Conservation (phyloP, 129 eudicot genomes). For the Daucus carota region DNA sequence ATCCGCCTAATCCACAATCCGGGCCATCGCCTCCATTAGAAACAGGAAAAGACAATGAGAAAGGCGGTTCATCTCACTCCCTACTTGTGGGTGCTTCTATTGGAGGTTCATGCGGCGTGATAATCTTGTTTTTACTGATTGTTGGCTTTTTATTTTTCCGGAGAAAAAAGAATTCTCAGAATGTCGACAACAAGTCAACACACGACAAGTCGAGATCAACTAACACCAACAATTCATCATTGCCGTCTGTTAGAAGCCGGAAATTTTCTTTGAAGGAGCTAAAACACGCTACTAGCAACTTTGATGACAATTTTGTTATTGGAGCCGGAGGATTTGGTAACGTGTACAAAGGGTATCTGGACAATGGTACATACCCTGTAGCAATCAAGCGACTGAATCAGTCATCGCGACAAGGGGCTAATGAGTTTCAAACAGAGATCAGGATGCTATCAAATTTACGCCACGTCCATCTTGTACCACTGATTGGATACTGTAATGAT, state of each 20-base stretch:
- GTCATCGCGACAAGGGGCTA: conserved; percentile 19
- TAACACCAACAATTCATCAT: not conserved
- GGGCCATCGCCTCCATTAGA: not conserved
- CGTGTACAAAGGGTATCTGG: conserved; percentile 26
- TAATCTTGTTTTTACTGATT: not conserved
- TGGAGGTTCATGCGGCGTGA: not conserved
- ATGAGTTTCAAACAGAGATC: conserved; percentile 21
- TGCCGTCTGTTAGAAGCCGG: conserved; percentile 12
- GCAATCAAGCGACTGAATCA: conserved; percentile 28
- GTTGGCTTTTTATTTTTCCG: not conserved
- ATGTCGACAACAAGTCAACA: not conserved
- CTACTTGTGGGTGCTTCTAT: not conserved
- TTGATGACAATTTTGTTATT: conserved; percentile 12
- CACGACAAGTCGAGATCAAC: not conserved
- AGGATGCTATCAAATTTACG: conserved; percentile 18
- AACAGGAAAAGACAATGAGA: not conserved
- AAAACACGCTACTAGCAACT: conserved; percentile 18
- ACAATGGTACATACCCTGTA: conserved; percentile 10
- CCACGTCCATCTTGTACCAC: conserved; percentile 22
- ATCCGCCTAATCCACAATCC: too few relatives aligned
- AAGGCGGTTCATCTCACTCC: not conserved
- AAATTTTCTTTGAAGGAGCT: conserved; percentile 19
- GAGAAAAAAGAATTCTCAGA: not conserved
- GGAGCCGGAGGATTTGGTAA: conserved; percentile 27
- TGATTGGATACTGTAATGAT: conserved; percentile 23